Base-by-base conservation (phyloP, 768 basidiomycete genomes). In the Omphalotus guepiniiformis region DNA sequence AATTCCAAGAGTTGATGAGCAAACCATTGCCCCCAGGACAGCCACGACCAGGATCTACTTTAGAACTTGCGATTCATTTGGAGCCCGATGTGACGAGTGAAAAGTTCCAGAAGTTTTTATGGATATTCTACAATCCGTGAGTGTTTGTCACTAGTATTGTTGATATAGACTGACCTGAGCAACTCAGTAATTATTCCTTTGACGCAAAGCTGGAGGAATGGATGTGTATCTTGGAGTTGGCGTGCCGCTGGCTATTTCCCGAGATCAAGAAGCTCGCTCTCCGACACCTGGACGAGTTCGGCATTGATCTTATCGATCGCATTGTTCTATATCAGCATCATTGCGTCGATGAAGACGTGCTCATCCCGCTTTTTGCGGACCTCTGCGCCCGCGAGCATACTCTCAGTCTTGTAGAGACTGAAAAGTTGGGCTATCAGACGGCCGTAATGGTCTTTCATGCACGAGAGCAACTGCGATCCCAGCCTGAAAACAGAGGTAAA, bases 41-140 rank as follows among this genome's bases (percentile, higher is more conserved):
- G 28, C 3, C 19, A 21, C 3, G 32, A 8, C 19, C 26, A 25
- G 45, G 43, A 25, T 27, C 29, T 25, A 5, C 62, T 77, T 4
- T 66, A 71, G 12, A 67, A 32, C 34, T 47, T 11, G 22, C 35
- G 18, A 38, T 39, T 19, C 46, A 34, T 13, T 22, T 39, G 23
- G 23, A 39, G 11, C 27, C 37, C 9, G 38, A 71, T 15, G 60
- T 69, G 32, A 60, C 62, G 36, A 63, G 64, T 11, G 60, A 63
- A 18, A 73, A 74, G 46, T 76, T 76, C 45, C 58, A 65, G 32
- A 65, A 70, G 1, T 66, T 77, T 45, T 63, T 76, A 3, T 77
- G 74, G 73, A 67, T 77, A 0, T 73, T 76, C 32, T 76, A 76
- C 39, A 73, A 76, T 23, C 65, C 70, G 76, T 76, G 50, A 49